Conservation (phyloP, 495 filamentous ascomycete genomes). For the Xylaria nigripes region DNA sequence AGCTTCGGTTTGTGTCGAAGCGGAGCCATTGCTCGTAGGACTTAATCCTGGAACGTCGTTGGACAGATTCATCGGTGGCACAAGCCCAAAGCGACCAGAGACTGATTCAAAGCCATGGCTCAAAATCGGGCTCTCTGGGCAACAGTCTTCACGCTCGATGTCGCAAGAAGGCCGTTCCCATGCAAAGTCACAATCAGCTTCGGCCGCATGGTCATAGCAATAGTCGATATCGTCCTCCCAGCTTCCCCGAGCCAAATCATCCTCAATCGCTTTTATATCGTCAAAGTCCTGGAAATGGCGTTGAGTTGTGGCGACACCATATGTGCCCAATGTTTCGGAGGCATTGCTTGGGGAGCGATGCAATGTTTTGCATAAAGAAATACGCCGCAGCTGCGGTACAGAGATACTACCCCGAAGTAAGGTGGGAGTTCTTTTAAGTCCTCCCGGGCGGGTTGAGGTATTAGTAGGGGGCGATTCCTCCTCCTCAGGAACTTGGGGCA, state of each 20-base stretch:
- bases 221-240: constrained; percentile 97
- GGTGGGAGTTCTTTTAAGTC: constrained; percentile 33
- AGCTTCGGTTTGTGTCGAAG: constrained; percentile 28
- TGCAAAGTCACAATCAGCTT: constrained; percentile 84
- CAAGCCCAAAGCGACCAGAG: constrained; percentile 16
- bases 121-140: constrained; percentile 15
- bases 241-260: constrained; percentile 39
- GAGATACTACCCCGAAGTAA: constrained; percentile 41
- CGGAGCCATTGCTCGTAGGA: constrained; percentile 36
- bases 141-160: constrained; percentile 25
- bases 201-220: constrained; percentile 83
- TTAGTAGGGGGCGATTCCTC: constrained; percentile 41
- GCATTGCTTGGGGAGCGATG: constrained; percentile 35
- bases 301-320: constrained; percentile 31
- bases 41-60: constrained; percentile 38
- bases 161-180: constrained; percentile 58
- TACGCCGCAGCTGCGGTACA: constrained; percentile 37
- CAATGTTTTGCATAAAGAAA: constrained; percentile 24
- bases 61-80: constrained; percentile 31
- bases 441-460: constrained; percentile 29
- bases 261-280: constrained; percentile 32
- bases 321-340: constrained; percentile 37
- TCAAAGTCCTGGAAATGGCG: constrained; percentile 22
- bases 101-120: constrained; percentile 22
- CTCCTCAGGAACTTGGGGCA: constrained; percentile 70